These are phyloP conservation scores for Rosa chinensis DNA, from an alignment of 306 rosid genomes.

Conservation along the genomic window DNA sequence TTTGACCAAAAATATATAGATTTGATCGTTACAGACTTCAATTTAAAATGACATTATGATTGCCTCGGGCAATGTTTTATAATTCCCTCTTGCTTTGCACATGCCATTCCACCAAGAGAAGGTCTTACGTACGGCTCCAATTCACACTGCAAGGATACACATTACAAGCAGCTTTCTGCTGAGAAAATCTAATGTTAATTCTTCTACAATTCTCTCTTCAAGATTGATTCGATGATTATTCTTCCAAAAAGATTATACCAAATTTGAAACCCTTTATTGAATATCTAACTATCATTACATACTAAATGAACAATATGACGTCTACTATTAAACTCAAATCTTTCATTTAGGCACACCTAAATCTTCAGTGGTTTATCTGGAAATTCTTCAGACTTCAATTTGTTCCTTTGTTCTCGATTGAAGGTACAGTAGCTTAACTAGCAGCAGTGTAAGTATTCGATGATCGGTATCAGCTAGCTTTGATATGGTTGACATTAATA, in stretches of 20 bases:
- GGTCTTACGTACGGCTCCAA: too few relatives aligned
- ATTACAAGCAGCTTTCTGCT: conserved; percentile 2
- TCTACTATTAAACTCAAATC: too few relatives aligned
- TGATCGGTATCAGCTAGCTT: conserved; percentile 5
- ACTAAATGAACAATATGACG: too few relatives aligned
- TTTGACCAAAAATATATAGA: too few relatives aligned
- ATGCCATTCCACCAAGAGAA: conserved; percentile 4
- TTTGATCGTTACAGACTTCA: too few relatives aligned
- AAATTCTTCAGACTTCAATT: too few relatives aligned
- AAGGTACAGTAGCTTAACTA: background rate
- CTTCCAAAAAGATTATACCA: too few relatives aligned
- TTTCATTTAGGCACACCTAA: too few relatives aligned
- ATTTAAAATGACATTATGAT: background rate
- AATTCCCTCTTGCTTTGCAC: conserved; percentile 13
- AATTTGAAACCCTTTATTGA: too few relatives aligned
- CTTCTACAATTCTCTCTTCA: background rate
- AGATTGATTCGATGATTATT: background rate
- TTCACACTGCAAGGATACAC: background rate
- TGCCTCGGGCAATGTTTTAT: background rate
- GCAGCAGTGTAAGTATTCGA: background rate
- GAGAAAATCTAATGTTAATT: background rate
- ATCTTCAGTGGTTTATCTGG: too few relatives aligned
- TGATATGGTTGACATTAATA: background rate
- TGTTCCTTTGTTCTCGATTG: too few relatives aligned
- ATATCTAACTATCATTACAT: too few relatives aligned